Base-by-base conservation (phyloP, 2,329 filamentous ascomycete genomes). In the Aureobasidium mangrovei region DNA sequence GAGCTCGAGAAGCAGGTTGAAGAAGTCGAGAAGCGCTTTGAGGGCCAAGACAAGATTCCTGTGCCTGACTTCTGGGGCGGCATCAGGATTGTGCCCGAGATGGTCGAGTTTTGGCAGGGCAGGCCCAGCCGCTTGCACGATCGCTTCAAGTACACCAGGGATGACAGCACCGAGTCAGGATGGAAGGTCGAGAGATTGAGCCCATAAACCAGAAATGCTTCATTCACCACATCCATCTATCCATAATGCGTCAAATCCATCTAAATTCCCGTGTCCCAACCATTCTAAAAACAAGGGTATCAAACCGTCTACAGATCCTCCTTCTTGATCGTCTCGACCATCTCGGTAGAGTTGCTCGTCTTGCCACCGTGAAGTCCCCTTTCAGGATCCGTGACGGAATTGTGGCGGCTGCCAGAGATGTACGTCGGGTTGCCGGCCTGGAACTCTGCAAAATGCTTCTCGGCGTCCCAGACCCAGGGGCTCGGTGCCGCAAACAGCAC, bases 41-140 rank as follows among this genome's bases (percentile, higher is more conserved):
- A 84, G 40, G 87, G 82, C 2, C 65, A 79, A 60, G 86, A 95
- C 29, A 72, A 86, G 55, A 95, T 98, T 60, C 91, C 91, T 1
- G 83, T 96, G 47, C 93, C 93, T 3, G 84, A 87, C 7, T 96
- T 95, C 68, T 98, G 93, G 93, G 93, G 93, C 31, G 93, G 93
- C 0, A 67, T 96, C 68, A 82, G 91, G 62, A 80, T 98, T 57
- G 78, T 91, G 59, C 91, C 93, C 0, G 86, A 90, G 65, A 81
- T 82, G 62, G 79, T 98, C 46, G 93, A 98, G 77, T 98, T 98
- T 69, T 98, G 93, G 81, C 91, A 96, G 76, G 93, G 93, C 2
- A 80, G 93, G 63, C 80, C 88, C 66, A 95, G 85, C 72, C 79
- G 93, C 57, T 72, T 98, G 69, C 93, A 98, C 72, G 93, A 98